Evolutionary conservation across 305 asterid species (phyloP).

Genomic region (Fraxinus angustifolia): DNA sequence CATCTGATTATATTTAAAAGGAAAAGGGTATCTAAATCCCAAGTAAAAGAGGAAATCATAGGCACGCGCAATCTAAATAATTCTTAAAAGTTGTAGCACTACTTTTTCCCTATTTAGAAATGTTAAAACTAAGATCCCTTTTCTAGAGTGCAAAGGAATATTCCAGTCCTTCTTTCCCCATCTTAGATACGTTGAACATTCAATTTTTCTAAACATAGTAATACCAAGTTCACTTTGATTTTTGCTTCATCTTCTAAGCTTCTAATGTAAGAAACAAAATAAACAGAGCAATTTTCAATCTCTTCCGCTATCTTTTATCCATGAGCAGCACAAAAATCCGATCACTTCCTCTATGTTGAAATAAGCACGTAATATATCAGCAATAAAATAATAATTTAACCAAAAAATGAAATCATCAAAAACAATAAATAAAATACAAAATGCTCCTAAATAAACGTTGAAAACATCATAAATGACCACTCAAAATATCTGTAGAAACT

Average conservation of each 20-base stretch:
- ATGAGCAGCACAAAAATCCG: background rate
- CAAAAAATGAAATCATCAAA: background rate
- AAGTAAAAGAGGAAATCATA: background rate
- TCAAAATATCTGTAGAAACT: background rate
- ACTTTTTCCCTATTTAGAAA: background rate
- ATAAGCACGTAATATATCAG: background rate
- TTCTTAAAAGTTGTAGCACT: background rate
- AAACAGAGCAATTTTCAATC: background rate
- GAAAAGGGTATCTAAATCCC: background rate
- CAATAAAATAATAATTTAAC: background rate
- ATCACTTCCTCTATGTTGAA: background rate
- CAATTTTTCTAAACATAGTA: background rate
- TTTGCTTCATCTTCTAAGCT: slow-evolving; percentile 11
- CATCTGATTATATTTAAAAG: slow-evolving; percentile 1
- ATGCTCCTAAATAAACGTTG: slow-evolving; percentile 13
- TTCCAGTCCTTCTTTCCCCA: background rate
- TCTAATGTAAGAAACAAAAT: background rate
- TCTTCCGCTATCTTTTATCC: background rate
- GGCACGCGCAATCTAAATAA: background rate
- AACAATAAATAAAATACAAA: background rate
- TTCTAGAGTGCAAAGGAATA: slow-evolving; percentile 3
- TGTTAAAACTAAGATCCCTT: slow-evolving; percentile 5
- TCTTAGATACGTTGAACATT: slow-evolving; percentile 15
- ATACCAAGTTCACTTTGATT: background rate
- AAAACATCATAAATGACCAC: background rate